A percentile compares a stretch with the other conserved stretches of the same genome.
These are phyloP conservation scores for Jamesozyma rosinii DNA, from an alignment of 805 yeast genomes.

Conservation along the genomic window DNA sequence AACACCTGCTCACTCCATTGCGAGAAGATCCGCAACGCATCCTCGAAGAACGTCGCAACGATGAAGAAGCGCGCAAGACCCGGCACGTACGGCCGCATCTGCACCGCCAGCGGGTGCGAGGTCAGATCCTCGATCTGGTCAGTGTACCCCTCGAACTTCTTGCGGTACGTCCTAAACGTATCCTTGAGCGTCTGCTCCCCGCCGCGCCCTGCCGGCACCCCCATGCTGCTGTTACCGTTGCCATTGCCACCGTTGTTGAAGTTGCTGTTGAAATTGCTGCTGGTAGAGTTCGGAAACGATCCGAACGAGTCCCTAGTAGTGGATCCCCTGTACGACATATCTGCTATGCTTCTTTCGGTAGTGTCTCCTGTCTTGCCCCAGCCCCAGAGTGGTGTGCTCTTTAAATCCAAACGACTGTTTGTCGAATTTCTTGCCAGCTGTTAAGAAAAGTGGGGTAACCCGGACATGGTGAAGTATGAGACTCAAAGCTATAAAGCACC, in stretches of 20 bases:
- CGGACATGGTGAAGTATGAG: too few relatives aligned
- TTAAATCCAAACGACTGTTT: too few relatives aligned
- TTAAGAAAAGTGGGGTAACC: too few relatives aligned
- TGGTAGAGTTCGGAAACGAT: background rate
- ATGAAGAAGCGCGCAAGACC: constrained; percentile 80
- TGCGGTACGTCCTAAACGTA: background rate
- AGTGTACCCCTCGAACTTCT: constrained; percentile 2
- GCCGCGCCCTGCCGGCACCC: background rate
- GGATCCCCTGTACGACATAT: constrained; percentile 4
- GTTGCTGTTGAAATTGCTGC: too few relatives aligned
- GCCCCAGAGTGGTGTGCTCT: too few relatives aligned
- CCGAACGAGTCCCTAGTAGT: constrained; percentile 1
- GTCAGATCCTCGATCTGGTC: constrained; percentile 32
- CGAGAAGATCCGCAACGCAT: constrained; percentile 67
- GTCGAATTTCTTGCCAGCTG: too few relatives aligned
- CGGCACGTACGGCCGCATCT: constrained; percentile 67
- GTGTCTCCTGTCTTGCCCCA: too few relatives aligned
- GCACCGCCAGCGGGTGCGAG: constrained; percentile 40
- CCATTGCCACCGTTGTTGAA: too few relatives aligned
- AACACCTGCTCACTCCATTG: constrained; percentile 91
- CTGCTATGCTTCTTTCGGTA: too few relatives aligned
- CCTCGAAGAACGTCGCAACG: constrained; percentile 90
- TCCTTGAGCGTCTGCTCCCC: background rate
- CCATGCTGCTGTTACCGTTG: too few relatives aligned
- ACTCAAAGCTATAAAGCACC: too few relatives aligned